Percentiles rank a stretch among this genome's conserved stretches.
Conservation (phyloP, 2,329 filamentous ascomycete genomes). For the Talaromyces sp. region DNA sequence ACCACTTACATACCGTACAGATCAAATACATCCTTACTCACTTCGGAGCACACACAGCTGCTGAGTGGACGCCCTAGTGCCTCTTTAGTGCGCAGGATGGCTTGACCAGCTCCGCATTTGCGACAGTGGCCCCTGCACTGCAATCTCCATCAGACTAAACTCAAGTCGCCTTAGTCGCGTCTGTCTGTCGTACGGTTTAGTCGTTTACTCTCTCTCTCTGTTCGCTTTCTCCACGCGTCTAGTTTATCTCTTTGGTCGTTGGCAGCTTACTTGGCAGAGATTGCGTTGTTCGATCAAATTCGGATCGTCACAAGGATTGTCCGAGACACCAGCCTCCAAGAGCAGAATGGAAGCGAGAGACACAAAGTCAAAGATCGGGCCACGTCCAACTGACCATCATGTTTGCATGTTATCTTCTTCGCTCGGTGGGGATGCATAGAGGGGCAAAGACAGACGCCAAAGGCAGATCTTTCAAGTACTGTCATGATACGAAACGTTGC, state of each 20-base stretch:
- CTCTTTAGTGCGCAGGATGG: slow-evolving; percentile 10
- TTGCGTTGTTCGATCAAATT: not conserved
- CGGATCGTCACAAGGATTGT: not conserved
- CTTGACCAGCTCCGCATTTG: slow-evolving; percentile 14
- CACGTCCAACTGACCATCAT: not conserved
- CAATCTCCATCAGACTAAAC: slow-evolving; percentile 1
- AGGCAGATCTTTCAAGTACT: slow-evolving; percentile 7
- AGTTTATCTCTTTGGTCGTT: not conserved
- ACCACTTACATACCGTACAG: not conserved
- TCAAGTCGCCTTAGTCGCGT: not conserved
- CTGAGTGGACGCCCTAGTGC: not conserved
- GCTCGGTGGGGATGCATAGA: slow-evolving; percentile 1
- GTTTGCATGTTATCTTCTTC: not conserved
- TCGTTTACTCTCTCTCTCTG: not conserved
- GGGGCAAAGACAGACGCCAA: slow-evolving; percentile 5
- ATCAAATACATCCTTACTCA: not conserved
- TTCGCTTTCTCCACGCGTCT: not conserved
- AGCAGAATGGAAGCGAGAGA: not conserved
- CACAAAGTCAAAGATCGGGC: not conserved
- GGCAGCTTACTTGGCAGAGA: not conserved
- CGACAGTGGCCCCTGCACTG: slow-evolving; percentile 9
- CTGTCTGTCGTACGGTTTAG: not conserved
- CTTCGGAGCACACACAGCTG: not conserved
- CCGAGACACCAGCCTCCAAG: not conserved
- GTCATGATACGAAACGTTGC: not conserved